Base-by-base conservation (phyloP, 169 alveolate species). In the Plasmodium cynomolgi region DNA sequence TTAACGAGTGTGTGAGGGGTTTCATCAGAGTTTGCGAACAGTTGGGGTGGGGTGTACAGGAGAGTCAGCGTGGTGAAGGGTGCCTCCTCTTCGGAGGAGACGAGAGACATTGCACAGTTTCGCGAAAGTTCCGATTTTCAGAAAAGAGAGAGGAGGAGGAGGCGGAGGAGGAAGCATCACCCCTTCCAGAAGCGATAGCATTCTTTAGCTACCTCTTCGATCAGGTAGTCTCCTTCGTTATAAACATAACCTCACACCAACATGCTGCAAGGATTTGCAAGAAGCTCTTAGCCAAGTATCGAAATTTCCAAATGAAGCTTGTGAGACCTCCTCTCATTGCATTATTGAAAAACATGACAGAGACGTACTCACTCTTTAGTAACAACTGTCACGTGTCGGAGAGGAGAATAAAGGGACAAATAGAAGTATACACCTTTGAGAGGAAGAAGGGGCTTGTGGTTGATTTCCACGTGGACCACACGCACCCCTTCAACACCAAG, bases 191-290 rank as follows among this genome's bases (percentile, higher is more conserved):
- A 0, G 62, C 7, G 23, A 13, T 85, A 15, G 9, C 41, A 2
- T 85, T 85, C 37, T 85, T 85, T 75, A 75, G 75, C 31, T 85
- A 85, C 83, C 23, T 85, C 9, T 85, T 85, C 56, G 86, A 85
- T 8, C 93, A 85, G 50, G 23, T 85, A 75, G 15, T 85, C 26
- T 34, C 50, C 37, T 85, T 85, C 29, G 93, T 54, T 3, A 75
- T 75, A 34, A 85, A 85, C 74, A 75, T 85, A 75, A 74, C 41
- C 41, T 85, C 93, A 0, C 80, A 85, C 68, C 50, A 20, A 20
- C 86, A 75, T 37, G 80, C 80, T 11, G 81, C 74, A 33, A 85
- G 68, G 31, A 39, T 85, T 37, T 85, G 93, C 54, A 75, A 74
- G 68, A 75, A 77, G 68, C 62, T 85, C 20, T n/a, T 85, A 29